Percentiles rank a stretch among this genome's conserved stretches.
Evolutionary conservation across 2,329 filamentous ascomycete genomes (phyloP).

Genomic region (Esteya vermicola): DNA sequence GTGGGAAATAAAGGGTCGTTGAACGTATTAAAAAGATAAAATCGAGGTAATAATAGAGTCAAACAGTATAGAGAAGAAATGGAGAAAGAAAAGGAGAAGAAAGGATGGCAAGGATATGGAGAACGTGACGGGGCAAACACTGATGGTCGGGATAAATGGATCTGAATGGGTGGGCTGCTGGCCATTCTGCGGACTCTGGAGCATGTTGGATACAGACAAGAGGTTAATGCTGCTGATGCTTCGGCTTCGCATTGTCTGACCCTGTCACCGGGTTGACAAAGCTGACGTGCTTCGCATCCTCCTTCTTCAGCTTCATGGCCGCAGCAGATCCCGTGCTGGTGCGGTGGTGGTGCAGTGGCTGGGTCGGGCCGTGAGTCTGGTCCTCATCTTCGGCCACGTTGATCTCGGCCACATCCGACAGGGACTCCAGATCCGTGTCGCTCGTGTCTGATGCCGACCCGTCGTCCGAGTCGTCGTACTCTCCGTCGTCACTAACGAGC

Average conservation of each 20-base stretch:
- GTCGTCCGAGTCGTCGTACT: conserved; percentile 60
- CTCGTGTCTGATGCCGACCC: conserved; percentile 45
- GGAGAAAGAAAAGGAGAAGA: not conserved
- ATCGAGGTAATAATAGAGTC: no score
- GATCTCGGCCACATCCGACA: conserved; percentile 48
- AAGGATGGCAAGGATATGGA: not conserved
- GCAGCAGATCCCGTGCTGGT: conserved; percentile 18
- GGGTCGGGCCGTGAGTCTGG: conserved; percentile 15
- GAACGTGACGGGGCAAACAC: no score
- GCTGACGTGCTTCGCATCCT: conserved; percentile 39
- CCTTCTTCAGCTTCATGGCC: conserved; percentile 36
- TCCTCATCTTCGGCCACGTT: conserved; percentile 41
- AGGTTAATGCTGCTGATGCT: conserved; percentile 6
- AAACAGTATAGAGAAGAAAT: not conserved
- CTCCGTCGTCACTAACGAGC: conserved; percentile 66
- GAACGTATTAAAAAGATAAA: conserved; percentile 5
- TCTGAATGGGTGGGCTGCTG: no score
- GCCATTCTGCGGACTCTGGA: no score
- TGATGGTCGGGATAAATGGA: no score
- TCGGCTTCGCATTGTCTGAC: conserved; percentile 19
- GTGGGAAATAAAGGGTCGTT: no score
- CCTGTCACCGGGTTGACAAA: conserved; percentile 37
- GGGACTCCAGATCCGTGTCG: conserved; percentile 43
- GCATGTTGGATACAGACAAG: not conserved
- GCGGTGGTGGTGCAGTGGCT: conserved; percentile 28